Percentiles rank a stretch among this genome's conserved stretches.
These are phyloP conservation scores for Tylopilus orsonianus DNA, from an alignment of 1,284 basidiomycete genomes.

Conservation along the genomic window DNA sequence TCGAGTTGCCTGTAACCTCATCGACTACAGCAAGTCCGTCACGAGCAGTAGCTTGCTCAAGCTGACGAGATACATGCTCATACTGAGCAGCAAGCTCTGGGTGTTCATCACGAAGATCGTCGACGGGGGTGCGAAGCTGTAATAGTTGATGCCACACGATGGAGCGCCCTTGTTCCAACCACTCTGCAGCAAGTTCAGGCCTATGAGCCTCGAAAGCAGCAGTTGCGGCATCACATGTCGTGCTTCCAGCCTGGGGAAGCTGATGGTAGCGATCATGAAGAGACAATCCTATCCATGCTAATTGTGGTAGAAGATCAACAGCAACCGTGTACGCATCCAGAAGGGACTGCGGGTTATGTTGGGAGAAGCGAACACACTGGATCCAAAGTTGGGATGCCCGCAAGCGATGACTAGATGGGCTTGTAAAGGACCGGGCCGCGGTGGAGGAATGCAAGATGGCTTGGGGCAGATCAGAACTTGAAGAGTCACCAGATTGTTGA, in stretches of 20 bases:
- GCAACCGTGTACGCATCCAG: background rate
- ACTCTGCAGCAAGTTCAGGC: background rate
- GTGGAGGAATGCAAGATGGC: background rate
- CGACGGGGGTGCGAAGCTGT: slow-evolving; percentile 1
- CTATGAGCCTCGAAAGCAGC: background rate
- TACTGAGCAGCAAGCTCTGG: background rate
- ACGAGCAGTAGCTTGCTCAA: background rate
- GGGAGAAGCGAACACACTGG: background rate
- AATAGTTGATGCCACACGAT: background rate
- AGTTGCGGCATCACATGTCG: background rate
- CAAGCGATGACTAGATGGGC: background rate
- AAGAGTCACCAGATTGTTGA: background rate
- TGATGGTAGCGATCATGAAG: background rate
- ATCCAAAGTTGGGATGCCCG: background rate
- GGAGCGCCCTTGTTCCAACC: background rate
- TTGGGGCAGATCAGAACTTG: background rate
- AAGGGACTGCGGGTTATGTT: background rate
- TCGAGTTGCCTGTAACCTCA: background rate
- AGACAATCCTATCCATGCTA: background rate
- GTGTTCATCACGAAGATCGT: background rate
- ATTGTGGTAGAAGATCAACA: background rate
- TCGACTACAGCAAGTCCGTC: no score
- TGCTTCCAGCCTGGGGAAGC: background rate
- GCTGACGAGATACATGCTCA: background rate
- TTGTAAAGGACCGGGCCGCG: background rate